Conservation (phyloP, 176 grass and related monocot species). For the Bothriochloa decipiens region DNA sequence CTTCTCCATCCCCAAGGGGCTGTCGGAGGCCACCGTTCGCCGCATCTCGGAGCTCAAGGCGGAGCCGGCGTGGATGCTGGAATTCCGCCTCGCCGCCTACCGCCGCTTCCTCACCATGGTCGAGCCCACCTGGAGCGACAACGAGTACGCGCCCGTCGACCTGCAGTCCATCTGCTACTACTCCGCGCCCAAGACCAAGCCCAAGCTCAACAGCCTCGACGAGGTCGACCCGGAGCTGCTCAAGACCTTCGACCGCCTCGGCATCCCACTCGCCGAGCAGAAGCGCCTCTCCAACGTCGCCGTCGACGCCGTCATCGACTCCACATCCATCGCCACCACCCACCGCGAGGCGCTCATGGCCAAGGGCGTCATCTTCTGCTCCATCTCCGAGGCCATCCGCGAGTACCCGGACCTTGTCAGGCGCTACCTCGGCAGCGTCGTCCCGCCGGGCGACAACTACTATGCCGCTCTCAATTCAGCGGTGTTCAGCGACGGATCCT, state of each 20-base stretch:
- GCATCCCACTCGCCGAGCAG: constrained; percentile 89
- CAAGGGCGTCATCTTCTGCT: constrained; percentile 97
- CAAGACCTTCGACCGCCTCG: constrained; percentile 83
- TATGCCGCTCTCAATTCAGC: constrained; percentile 95
- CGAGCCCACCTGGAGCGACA: constrained; percentile 95
- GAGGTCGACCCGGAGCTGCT: constrained; percentile 84
- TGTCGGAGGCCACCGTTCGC: constrained; percentile 78
- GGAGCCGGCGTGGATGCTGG: constrained; percentile 97
- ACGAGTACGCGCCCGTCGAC: constrained; percentile 71
- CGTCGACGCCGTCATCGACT: constrained; percentile 95
- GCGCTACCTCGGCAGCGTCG: constrained; percentile 71
- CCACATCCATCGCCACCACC: constrained; percentile 90
- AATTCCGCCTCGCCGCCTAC: constrained; percentile 80
- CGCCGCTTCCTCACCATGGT: constrained; percentile 69
- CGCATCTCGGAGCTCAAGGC: constrained; percentile 84
- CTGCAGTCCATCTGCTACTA: constrained; percentile 93
- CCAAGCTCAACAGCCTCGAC: constrained; percentile 86
- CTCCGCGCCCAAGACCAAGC: constrained; percentile 91
- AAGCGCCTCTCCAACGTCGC: constrained; percentile 95
- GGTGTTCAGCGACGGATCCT: constrained; percentile 90
- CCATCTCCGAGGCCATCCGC: constrained; percentile 91
- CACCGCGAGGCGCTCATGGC: constrained; percentile 71
- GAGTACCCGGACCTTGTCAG: constrained; percentile 86
- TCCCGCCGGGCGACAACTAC: constrained; percentile 82
- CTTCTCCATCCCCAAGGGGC: constrained; percentile 89